Conservation (phyloP, 306 rosid genomes). For the Alnus rubra region DNA sequence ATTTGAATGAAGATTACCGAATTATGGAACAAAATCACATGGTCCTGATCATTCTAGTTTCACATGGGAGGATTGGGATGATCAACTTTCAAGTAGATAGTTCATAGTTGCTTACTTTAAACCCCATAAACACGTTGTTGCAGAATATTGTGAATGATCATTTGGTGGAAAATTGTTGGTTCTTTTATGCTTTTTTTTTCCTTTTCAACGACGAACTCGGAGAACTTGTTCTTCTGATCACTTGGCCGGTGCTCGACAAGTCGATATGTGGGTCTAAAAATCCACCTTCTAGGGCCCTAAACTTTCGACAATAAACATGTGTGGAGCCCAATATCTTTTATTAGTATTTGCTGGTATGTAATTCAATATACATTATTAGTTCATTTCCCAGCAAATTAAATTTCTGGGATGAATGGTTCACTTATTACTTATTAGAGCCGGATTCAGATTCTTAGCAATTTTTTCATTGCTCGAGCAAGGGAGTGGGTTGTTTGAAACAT, state of each 20-base stretch:
- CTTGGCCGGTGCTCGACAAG: neutral
- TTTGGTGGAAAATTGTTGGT: neutral
- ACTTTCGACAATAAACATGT: neutral
- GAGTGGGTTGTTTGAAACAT: too few species aligned
- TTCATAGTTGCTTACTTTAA: neutral
- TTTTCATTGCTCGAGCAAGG: too few species aligned
- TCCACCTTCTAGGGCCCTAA: neutral
- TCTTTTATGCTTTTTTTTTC: neutral
- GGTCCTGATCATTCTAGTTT: neutral
- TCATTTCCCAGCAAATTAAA: neutral
- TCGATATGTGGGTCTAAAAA: conserved; percentile 3
- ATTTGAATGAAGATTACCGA: too few species aligned
- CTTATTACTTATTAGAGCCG: neutral
- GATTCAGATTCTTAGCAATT: too few species aligned
- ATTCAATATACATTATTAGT: neutral
- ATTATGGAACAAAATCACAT: neutral
- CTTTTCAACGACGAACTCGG: neutral
- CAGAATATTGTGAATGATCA: neutral
- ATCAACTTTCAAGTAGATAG: neutral
- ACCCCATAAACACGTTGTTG: neutral
- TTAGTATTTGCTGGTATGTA: neutral
- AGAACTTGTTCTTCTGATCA: neutral
- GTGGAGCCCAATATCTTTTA: neutral
- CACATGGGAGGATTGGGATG: neutral
- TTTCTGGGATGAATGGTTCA: neutral